A percentile compares a stretch with the other conserved stretches of the same genome.
Conservation (phyloP, 805 yeast genomes). For the Wickerhamomyces tratensis region DNA sequence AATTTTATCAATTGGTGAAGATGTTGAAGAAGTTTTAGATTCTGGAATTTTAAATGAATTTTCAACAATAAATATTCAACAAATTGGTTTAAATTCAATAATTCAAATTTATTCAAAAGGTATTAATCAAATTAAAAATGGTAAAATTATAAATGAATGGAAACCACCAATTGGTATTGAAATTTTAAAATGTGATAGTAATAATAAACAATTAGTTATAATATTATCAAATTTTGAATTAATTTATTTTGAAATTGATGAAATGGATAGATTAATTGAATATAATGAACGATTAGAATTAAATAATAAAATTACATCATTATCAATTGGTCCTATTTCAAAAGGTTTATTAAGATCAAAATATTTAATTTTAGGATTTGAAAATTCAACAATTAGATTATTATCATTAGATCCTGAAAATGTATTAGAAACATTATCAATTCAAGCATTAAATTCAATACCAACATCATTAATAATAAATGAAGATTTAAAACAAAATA, state of each 20-base stretch:
- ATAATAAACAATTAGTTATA: slow-evolving; percentile 57
- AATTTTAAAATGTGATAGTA: slow-evolving; percentile 50
- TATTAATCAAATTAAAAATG: slow-evolving; percentile 42
- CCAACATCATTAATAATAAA: slow-evolving; percentile 28
- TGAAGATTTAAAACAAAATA: slow-evolving; percentile 7
- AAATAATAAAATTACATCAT: slow-evolving; percentile 34
- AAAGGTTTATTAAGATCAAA: slow-evolving; percentile 38
- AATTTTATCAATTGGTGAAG: slow-evolving; percentile 70
- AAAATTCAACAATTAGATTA: slow-evolving; percentile 62
- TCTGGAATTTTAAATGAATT: slow-evolving; percentile 49
- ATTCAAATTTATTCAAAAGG: slow-evolving; percentile 71
- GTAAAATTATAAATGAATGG: slow-evolving; percentile 46
- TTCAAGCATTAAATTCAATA: slow-evolving; percentile 55
- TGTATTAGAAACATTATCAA: slow-evolving; percentile 49
- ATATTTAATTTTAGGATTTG: slow-evolving; percentile 60
- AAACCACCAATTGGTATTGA: slow-evolving; percentile 69
- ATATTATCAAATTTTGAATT: slow-evolving; percentile 67
- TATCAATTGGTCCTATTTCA: slow-evolving; percentile 39
- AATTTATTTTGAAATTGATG: slow-evolving; percentile 74
- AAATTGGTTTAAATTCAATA: slow-evolving; percentile 52
- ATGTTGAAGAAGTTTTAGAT: slow-evolving; percentile 63
- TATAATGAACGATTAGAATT: slow-evolving; percentile 53
- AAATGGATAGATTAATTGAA: slow-evolving; percentile 59
- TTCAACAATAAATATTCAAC: slow-evolving; percentile 59
- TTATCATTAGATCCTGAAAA: slow-evolving; percentile 50